phyloP scores from a whole-genome alignment of 129 eudicot genomes.

The Arctium minus region DNA sequence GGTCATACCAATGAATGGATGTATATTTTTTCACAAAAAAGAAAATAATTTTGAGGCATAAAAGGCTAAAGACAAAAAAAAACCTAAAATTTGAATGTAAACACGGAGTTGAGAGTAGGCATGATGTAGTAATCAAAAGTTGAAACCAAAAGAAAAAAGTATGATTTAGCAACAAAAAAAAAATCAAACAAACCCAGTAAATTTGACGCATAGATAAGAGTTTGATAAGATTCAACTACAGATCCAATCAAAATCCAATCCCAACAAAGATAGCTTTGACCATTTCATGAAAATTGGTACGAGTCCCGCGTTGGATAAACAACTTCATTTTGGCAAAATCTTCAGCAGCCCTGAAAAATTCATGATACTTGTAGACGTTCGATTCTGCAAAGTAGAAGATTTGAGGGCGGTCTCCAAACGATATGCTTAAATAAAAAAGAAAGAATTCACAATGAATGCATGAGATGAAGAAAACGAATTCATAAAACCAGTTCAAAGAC shows the following conservation, averaged over 20 bases:
- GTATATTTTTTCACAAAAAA: background rate
- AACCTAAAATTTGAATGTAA: background rate
- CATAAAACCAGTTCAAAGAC: background rate
- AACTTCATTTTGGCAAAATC: background rate
- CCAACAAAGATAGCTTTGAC: background rate
- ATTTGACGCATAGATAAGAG: no score
- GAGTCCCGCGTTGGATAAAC: background rate
- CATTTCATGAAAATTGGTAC: background rate
- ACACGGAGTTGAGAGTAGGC: background rate
- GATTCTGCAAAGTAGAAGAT: no score
- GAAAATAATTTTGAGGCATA: background rate
- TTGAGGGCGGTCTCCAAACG: background rate
- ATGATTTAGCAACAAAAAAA: no score
- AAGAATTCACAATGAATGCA: no score
- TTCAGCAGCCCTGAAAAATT: background rate
- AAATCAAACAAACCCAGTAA: background rate
- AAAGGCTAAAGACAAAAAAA: background rate
- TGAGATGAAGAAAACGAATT: no score
- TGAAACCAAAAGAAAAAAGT: background rate
- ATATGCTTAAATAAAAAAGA: background rate
- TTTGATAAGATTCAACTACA: no score
- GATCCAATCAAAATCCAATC: background rate
- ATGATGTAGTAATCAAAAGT: background rate
- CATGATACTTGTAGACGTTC: background rate
- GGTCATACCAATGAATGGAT: background rate